Evolutionary conservation across 129 eudicot genomes (phyloP).

Genomic region (Escallonia herrerae): DNA sequence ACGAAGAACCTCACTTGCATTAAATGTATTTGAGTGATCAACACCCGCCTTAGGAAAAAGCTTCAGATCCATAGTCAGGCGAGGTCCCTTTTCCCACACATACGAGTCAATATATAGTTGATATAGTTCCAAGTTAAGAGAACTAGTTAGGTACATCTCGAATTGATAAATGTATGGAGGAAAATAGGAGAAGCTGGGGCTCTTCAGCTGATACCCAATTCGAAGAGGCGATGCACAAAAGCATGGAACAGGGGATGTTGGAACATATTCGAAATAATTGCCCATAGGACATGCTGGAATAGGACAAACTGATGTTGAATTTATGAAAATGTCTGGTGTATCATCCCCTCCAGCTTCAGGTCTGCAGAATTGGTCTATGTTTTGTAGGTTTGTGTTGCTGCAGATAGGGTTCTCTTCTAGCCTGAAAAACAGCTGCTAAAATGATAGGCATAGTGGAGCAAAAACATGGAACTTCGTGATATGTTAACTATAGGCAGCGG

Average conservation of each 20-base stretch:
- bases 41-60: constrained; percentile 47
- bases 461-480: background rate
- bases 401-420: constrained; percentile 74
- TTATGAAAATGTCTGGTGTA: constrained; percentile 11
- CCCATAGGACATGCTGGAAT: constrained; percentile 54
- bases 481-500: no score
- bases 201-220: constrained; percentile 71
- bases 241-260: constrained; percentile 57
- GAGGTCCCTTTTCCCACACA: constrained; percentile 81
- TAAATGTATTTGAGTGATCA: constrained; percentile 31
- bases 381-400: constrained; percentile 32
- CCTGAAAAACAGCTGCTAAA: constrained; percentile 31
- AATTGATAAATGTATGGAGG: constrained; percentile 49
- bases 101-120: constrained; percentile 58
- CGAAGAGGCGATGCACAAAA: constrained; percentile 87
- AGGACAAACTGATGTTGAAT: constrained; percentile 33
- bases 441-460: constrained; percentile 2
- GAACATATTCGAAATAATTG: constrained; percentile 53
- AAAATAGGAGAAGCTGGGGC: constrained; percentile 81
- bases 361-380: constrained; percentile 47
- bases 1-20: constrained; percentile 49
- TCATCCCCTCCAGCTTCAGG: constrained; percentile 26
- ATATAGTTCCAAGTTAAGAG: constrained; percentile 43
- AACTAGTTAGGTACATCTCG: constrained; percentile 40
- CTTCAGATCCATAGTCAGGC: constrained; percentile 78